Conservation (phyloP, 306 rosid species). For the Corylus heterophylla region DNA sequence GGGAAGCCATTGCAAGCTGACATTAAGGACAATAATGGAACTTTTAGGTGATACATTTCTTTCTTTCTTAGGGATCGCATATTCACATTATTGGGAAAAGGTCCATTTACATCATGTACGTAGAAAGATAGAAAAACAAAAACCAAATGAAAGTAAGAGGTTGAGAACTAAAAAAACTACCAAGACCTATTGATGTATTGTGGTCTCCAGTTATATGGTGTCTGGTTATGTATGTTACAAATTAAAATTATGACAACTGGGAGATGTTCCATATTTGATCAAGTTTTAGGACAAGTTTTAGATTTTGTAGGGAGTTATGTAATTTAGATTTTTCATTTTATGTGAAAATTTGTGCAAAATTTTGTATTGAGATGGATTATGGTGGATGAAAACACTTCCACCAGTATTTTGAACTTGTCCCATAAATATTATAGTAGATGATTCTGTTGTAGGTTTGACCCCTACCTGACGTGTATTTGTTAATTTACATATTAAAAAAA, state of each 20-base stretch:
- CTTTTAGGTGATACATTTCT: background rate
- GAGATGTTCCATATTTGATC: no score
- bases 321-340: no score
- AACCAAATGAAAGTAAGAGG: background rate
- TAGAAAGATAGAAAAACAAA: background rate
- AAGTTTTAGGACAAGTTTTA: no score
- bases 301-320: no score
- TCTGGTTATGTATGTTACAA: background rate
- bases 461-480: no score
- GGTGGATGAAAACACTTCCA: background rate
- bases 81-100: background rate
- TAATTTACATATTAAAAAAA: no score
- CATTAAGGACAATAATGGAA: background rate
- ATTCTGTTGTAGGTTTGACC: no score
- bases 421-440: background rate
- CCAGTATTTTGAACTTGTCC: background rate
- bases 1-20: background rate
- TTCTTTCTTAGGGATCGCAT: background rate
- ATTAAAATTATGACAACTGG: no score
- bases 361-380: background rate
- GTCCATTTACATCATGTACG: background rate
- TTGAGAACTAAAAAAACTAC: background rate
- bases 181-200: background rate
- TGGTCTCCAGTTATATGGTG: background rate
- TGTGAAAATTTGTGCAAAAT: no score